A percentile compares a stretch with the other conserved stretches of the same genome.
These are phyloP conservation scores for Asclepias syriaca DNA, from an alignment of 257 asterid genomes.

Conservation along the genomic window DNA sequence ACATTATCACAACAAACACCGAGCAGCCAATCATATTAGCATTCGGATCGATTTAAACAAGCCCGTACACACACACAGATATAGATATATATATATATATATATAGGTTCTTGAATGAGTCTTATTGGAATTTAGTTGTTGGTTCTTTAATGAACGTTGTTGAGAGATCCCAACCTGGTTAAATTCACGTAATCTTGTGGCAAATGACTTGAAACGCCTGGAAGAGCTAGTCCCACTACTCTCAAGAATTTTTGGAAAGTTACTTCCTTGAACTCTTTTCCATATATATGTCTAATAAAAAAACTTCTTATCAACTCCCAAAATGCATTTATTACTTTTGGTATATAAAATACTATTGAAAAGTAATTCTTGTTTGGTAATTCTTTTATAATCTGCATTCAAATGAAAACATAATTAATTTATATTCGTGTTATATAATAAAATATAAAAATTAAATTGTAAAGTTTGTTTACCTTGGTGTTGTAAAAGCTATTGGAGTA, in stretches of 20 bases:
- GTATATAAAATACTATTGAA: constrained; percentile 29
- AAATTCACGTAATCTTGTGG: constrained; percentile 49
- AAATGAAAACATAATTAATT: no score
- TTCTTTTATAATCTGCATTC: constrained; percentile 37
- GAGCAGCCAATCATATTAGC: no score
- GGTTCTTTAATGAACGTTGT: background rate
- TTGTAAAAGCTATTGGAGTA: constrained; percentile 32
- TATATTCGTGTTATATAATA: no score
- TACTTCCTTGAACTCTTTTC: constrained; percentile 34
- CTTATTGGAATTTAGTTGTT: background rate
- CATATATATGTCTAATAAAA: constrained; percentile 19
- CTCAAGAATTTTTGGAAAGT: constrained; percentile 28
- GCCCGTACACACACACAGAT: no score
- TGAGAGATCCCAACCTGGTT: constrained; percentile 30
- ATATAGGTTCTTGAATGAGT: background rate
- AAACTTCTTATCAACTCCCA: constrained; percentile 52
- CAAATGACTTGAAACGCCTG: constrained; percentile 45
- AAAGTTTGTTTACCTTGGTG: no score
- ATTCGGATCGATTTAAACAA: no score
- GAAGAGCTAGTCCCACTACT: constrained; percentile 28
- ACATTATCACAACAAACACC: no score
- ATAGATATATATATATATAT: no score
- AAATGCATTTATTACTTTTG: constrained; percentile 33
- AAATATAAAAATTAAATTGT: no score
- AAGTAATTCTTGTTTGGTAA: constrained; percentile 54